Evolutionary conservation across 1,284 basidiomycete genomes (phyloP), one percentile per base, ranked within the genome.

Genomic region (Tilletiopsis washingtonensis): DNA sequence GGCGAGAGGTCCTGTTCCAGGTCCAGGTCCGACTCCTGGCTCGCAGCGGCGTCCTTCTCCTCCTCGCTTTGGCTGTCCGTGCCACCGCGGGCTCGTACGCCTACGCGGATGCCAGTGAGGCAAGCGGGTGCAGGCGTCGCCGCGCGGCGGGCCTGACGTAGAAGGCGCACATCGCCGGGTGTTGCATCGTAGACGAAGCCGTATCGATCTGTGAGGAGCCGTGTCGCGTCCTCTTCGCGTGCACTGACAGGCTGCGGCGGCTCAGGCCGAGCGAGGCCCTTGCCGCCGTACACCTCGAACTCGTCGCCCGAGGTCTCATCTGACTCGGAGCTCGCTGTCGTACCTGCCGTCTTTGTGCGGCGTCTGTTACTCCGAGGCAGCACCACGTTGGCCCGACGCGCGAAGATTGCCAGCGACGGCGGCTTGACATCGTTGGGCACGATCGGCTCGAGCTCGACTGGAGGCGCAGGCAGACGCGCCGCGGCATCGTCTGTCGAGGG

Each of bases 381-480:
- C 12, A 19, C 6, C 11, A n/a, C 17, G 14, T 42, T 66, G 59
- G 5, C 73, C 5, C 44, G 40, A n/a, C 45, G 19, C 6, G 43
- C 56, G 24, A 67, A 74, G 12, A 75, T 62, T 29, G 74, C 61
- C 11, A 81, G 74, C 0, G 80, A 80, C 0, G 93, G 93, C 1
- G 93, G 91, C 59, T 89, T 86, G 5, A 84, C 80, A 25, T 81
- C 85, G 9, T 81, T 82, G 0, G 88, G 87, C 21, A 93, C 85
- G 61, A 97, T 94, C 1, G 86, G 86, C 53, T 90, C 85, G 7
- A 98, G 78, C 39, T 93, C 88, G 3, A 96, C 89, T 0, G 86
- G 86, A 1, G 75, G 74, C 7, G 74, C 74, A 14, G 74, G 75
- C n/a, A n/a, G n/a, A n/a, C n/a, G n/a, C n/a, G n/a, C n/a, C n/a